These are phyloP conservation scores for Withania somnifera DNA, from an alignment of 305 asterid species.

Conservation along the genomic window DNA sequence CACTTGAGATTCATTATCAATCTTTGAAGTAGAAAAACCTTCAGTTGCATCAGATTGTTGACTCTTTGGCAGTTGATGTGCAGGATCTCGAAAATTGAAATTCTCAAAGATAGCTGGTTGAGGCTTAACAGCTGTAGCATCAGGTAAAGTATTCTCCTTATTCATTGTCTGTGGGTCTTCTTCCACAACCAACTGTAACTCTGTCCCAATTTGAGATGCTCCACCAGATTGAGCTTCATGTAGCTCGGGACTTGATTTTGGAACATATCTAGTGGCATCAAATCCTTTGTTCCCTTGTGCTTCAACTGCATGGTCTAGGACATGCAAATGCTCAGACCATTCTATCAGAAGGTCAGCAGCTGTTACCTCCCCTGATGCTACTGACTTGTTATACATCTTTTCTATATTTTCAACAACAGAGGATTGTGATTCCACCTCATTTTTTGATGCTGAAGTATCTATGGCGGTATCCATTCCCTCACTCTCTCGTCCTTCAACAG, in stretches of 20 bases:
- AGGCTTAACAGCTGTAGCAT: not conserved
- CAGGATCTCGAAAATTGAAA: not conserved
- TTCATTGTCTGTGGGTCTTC: not conserved
- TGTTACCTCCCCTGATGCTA: not conserved
- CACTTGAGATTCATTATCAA: constrained; percentile 5
- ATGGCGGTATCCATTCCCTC: not conserved
- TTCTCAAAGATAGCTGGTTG: constrained; percentile 5
- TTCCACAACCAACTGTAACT: not conserved
- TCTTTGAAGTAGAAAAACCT: not conserved
- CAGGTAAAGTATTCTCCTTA: not conserved
- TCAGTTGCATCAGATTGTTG: constrained; percentile 1
- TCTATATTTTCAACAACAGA: not conserved
- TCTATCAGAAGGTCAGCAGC: not conserved
- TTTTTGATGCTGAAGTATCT: constrained; percentile 3
- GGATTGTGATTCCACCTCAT: not conserved
- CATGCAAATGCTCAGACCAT: constrained; percentile 2
- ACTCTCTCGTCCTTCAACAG: constrained; percentile 5
- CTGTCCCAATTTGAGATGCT: not conserved
- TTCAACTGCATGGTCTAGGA: constrained; percentile 9
- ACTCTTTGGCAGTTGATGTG: constrained; percentile 6
- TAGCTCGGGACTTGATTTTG: not conserved
- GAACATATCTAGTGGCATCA: not conserved
- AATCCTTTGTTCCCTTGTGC: not conserved
- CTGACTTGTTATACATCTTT: not conserved
- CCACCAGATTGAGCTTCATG: constrained; percentile 4